A percentile compares a stretch with the other conserved stretches of the same genome.
phyloP scores from a whole-genome alignment of 768 basidiomycete genomes.

The Mycena leptocephala region DNA sequence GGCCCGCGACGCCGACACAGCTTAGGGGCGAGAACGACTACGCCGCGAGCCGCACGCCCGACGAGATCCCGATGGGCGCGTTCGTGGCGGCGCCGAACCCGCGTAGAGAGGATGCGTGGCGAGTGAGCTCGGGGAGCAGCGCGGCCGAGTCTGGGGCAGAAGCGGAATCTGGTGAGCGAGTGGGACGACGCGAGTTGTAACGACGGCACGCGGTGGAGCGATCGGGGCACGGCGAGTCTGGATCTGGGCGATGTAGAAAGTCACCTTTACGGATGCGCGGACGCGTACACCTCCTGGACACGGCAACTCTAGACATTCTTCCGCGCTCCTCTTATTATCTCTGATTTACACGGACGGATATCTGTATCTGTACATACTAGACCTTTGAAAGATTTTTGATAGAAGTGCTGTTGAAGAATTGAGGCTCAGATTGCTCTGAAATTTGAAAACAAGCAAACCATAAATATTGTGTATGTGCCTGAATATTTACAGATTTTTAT shows the following conservation, averaged over 20 bases:
- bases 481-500: no score
- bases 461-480: no score
- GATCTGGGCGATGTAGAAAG: no score
- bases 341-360: no score
- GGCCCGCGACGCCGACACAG: not conserved
- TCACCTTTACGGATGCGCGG: conserved; percentile 9
- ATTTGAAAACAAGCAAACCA: no score
- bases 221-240: not conserved
- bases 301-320: no score
- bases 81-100: conserved; percentile 22
- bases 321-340: no score
- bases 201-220: not conserved
- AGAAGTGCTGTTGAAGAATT: no score
- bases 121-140: not conserved
- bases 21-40: not conserved
- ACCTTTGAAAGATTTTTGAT: no score
- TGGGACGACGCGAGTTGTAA: conserved; percentile 23
- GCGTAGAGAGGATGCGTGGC: not conserved
- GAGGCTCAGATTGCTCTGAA: no score
- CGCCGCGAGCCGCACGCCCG: not conserved
- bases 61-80: not conserved
- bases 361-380: no score
- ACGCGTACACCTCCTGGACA: not conserved
- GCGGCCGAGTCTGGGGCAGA: no score
- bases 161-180: not conserved